A percentile compares a stretch with the other conserved stretches of the same genome.
These are phyloP conservation scores for Trichosporon faecale DNA, from an alignment of 1,284 basidiomycete genomes.

Conservation along the genomic window DNA sequence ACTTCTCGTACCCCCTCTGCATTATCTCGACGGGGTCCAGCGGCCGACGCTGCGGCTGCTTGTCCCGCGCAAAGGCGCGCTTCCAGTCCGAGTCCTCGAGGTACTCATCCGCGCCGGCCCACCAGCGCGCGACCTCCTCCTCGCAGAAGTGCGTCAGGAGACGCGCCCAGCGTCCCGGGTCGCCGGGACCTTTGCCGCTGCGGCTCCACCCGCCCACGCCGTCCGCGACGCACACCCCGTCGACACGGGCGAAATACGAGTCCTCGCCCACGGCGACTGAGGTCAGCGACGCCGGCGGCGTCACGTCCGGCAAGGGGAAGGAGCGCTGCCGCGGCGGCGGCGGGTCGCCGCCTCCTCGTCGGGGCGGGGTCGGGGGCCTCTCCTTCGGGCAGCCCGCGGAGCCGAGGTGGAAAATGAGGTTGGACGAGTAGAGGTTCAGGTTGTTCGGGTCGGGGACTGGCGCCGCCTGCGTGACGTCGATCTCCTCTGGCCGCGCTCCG, in stretches of 20 bases:
- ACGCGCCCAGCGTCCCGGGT: slow-evolving; percentile 47
- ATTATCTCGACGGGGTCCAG: slow-evolving; percentile 60
- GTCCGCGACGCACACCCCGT: slow-evolving; percentile 52
- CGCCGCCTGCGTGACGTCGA: not conserved
- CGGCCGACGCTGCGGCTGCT: slow-evolving; percentile 24
- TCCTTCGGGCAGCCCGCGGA: slow-evolving; percentile 44
- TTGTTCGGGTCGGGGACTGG: slow-evolving; percentile 24
- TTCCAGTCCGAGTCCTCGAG: slow-evolving; percentile 24
- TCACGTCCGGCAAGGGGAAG: slow-evolving; percentile 40
- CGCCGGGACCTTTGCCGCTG: slow-evolving; percentile 40
- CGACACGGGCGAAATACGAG: slow-evolving; percentile 48
- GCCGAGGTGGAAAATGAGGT: slow-evolving; percentile 44
- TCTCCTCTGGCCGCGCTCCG: slow-evolving; percentile 13
- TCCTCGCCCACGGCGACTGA: slow-evolving; percentile 49
- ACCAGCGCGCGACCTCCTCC: slow-evolving; percentile 44
- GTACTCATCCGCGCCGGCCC: slow-evolving; percentile 42
- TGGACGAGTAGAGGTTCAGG: slow-evolving; percentile 32
- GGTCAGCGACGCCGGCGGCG: slow-evolving; percentile 29
- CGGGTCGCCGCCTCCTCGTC: slow-evolving; percentile 16
- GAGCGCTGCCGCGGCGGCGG: slow-evolving; percentile 39
- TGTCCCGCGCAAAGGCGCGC: slow-evolving; percentile 12
- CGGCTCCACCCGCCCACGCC: slow-evolving; percentile 52
- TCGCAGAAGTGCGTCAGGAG: slow-evolving; percentile 51
- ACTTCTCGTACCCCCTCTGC: slow-evolving; percentile 59
- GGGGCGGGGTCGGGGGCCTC: slow-evolving; percentile 22